Percentiles rank a stretch among this genome's conserved stretches.
phyloP scores from a whole-genome alignment of 768 basidiomycete genomes.

The Phanerochaete sordida region DNA sequence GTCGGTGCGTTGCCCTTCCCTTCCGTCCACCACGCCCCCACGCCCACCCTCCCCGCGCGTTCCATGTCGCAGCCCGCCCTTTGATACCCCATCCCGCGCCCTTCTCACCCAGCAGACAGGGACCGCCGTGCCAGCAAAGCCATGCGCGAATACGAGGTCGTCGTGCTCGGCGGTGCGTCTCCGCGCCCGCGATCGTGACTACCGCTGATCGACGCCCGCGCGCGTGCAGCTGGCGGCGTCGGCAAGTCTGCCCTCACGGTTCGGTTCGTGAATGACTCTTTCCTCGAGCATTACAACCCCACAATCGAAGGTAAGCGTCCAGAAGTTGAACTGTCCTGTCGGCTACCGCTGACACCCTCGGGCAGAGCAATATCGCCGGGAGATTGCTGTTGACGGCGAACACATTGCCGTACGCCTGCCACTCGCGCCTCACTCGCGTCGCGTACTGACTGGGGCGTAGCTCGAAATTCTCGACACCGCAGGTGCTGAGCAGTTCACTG shows the following conservation, averaged over 20 bases:
- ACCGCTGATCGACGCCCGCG: conserved; percentile 4
- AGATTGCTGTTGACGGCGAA: conserved; percentile 63
- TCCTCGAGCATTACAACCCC: conserved; percentile 76
- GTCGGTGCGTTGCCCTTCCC: conserved; percentile 8
- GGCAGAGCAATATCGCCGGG: conserved; percentile 68
- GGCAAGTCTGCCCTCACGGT: conserved; percentile 87
- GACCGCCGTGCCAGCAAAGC: conserved; percentile 8
- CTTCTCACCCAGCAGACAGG: background rate
- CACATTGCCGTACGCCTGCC: conserved; percentile 49
- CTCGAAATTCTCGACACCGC: conserved; percentile 82
- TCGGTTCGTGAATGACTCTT: conserved; percentile 69
- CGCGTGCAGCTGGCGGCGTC: conserved; percentile 70
- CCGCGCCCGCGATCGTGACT: background rate
- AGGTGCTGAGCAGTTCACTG: conserved; percentile 82
- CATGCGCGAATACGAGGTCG: conserved; percentile 74
- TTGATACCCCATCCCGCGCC: background rate
- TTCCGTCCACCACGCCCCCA: background rate
- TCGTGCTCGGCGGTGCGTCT: conserved; percentile 72
- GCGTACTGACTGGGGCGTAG: conserved; percentile 31
- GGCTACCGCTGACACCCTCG: conserved; percentile 1
- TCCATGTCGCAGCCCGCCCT: background rate
- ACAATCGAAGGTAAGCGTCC: conserved; percentile 70
- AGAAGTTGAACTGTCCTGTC: background rate
- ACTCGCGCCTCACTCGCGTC: conserved; percentile 6
- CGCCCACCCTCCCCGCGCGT: conserved; percentile 2